Evolutionary conservation across 208 protist species (phyloP).

Genomic region (Wallacemonas collosoma): DNA sequence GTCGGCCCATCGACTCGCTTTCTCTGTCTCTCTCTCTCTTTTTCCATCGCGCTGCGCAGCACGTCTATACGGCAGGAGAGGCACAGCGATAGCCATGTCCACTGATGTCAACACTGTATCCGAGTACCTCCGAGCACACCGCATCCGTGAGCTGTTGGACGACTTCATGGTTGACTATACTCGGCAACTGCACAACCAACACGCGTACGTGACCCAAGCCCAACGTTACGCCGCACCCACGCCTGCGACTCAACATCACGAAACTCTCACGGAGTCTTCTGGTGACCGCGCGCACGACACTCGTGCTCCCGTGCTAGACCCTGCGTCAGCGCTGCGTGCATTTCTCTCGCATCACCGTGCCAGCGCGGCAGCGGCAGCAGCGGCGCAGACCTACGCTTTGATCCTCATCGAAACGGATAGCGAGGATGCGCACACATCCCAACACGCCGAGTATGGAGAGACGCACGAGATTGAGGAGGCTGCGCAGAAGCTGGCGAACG

Average conservation of each 20-base stretch:
- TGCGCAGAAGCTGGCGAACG: background rate
- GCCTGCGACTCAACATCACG: background rate
- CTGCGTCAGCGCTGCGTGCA: slow-evolving; percentile 5
- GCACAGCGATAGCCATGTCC: background rate
- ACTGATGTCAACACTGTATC: background rate
- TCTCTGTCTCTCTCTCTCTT: too few species aligned
- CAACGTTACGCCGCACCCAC: slow-evolving; percentile 14
- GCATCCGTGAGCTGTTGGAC: background rate
- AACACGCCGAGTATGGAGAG: too few species aligned
- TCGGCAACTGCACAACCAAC: background rate
- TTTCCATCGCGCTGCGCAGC: too few species aligned
- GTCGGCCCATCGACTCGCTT: too few species aligned
- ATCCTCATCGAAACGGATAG: slow-evolving; percentile 9
- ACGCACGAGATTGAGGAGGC: background rate
- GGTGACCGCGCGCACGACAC: background rate
- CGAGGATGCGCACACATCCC: background rate
- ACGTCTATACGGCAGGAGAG: too few species aligned
- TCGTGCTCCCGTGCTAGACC: background rate
- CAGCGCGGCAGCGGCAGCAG: background rate
- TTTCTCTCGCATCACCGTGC: slow-evolving; percentile 6
- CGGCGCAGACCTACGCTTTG: slow-evolving; percentile 7
- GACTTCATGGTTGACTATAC: slow-evolving; percentile 9
- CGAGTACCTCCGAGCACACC: slow-evolving; percentile 10
- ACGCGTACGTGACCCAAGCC: background rate
- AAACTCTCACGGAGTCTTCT: background rate